A percentile compares a stretch with the other conserved stretches of the same genome.
phyloP scores from a whole-genome alignment of 257 asterid species.

The Catharanthus roseus region DNA sequence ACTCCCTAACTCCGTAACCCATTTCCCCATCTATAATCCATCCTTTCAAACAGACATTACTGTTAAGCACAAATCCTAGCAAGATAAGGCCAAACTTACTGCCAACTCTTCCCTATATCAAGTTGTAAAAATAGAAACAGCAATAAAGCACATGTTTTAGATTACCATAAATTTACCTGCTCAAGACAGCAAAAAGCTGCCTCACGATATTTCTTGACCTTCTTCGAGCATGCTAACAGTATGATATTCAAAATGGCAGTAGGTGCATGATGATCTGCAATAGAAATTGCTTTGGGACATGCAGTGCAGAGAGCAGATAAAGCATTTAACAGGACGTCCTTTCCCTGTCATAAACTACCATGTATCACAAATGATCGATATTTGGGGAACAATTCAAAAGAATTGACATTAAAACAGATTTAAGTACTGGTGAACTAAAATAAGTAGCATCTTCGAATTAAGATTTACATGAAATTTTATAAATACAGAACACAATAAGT shows the following conservation, averaged over 20 bases:
- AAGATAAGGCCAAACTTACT: neutral
- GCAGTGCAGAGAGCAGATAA: constrained; percentile 76
- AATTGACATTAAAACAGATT: neutral
- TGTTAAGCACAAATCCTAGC: neutral
- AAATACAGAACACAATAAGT: neutral
- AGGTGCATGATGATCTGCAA: constrained; percentile 61
- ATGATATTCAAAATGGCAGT: constrained; percentile 62
- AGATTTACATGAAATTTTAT: neutral
- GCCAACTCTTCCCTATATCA: neutral
- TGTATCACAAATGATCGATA: constrained; percentile 9
- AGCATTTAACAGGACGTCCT: constrained; percentile 75
- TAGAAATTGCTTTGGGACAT: constrained; percentile 64
- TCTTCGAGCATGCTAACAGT: constrained; percentile 73
- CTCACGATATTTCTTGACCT: constrained; percentile 71
- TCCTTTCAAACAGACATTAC: neutral
- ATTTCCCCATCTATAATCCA: neutral
- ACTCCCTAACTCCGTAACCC: neutral
- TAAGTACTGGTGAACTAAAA: too few species aligned
- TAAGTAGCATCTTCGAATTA: neutral
- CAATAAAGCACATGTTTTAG: neutral
- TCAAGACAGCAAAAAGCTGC: constrained; percentile 93
- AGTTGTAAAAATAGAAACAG: neutral
- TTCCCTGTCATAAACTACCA: constrained; percentile 54
- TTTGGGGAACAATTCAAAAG: neutral
- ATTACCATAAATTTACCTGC: constrained; percentile 48